Percentiles rank a stretch among this genome's conserved stretches.
Conservation (phyloP, 108 stramenopile species). For the Seminavis robusta region DNA sequence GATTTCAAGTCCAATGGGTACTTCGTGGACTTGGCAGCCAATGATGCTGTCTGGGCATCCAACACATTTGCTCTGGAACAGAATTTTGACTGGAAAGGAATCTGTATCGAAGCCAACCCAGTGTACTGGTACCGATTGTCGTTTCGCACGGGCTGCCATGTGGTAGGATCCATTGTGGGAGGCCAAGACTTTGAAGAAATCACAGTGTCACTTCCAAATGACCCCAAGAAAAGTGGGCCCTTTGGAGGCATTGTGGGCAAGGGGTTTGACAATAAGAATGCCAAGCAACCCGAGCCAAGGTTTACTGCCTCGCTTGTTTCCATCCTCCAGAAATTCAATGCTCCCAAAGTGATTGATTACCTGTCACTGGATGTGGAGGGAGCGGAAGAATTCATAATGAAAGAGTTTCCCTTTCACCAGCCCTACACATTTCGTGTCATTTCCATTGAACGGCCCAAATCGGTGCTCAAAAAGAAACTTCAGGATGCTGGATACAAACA, state of each 20-base stretch:
- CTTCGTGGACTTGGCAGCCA: conserved; percentile 43
- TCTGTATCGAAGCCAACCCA: conserved; percentile 53
- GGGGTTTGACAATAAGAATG: conserved; percentile 37
- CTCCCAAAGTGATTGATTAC: conserved; percentile 57
- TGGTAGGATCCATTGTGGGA: conserved; percentile 43
- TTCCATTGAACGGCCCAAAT: conserved; percentile 55
- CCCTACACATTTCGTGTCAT: conserved; percentile 38
- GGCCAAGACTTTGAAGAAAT: conserved; percentile 21
- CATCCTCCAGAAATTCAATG: conserved; percentile 36
- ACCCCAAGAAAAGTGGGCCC: neutral
- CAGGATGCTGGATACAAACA: neutral
- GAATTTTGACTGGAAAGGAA: conserved; percentile 30
- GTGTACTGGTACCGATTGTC: conserved; percentile 43
- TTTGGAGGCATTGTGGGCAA: conserved; percentile 35
- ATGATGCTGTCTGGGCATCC: conserved; percentile 25
- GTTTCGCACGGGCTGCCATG: conserved; percentile 17
- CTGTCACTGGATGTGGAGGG: conserved; percentile 59
- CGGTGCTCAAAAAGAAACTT: conserved; percentile 15
- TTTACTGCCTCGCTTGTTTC: conserved; percentile 33
- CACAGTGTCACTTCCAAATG: neutral
- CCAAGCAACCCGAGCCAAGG: conserved; percentile 9
- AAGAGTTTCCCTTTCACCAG: conserved; percentile 39
- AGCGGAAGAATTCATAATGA: conserved; percentile 56
- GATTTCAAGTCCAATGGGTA: conserved; percentile 21
- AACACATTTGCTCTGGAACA: conserved; percentile 41